Evolutionary conservation across 257 asterid species (phyloP).

Genomic region (Solanum neorickii): DNA sequence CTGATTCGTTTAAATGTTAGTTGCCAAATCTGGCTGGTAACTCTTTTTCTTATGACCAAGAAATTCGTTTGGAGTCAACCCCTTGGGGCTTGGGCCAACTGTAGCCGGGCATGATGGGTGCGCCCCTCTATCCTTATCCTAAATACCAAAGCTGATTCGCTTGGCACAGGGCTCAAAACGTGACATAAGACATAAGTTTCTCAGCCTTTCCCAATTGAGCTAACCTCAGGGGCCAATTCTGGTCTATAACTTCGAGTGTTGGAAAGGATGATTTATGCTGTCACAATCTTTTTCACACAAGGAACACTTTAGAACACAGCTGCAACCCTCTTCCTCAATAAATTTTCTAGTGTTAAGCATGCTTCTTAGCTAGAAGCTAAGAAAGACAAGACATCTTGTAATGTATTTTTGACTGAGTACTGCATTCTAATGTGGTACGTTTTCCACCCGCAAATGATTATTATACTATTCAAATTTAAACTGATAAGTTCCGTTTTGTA

Average conservation of each 20-base stretch:
- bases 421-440: neutral
- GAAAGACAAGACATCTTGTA: neutral
- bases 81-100: neutral
- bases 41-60: neutral
- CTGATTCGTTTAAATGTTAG: neutral
- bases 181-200: neutral
- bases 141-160: neutral
- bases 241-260: neutral
- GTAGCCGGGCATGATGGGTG: neutral
- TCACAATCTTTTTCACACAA: neutral
- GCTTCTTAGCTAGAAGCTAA: neutral
- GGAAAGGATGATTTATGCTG: neutral
- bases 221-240: neutral
- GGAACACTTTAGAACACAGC: neutral
- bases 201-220: neutral
- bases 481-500: neutral
- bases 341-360: neutral
- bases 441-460: neutral
- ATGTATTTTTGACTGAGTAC: neutral
- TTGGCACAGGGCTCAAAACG: neutral
- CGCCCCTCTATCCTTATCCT: neutral
- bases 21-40: neutral
- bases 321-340: neutral
- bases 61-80: neutral
- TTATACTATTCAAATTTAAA: neutral